These are phyloP conservation scores for Patellifolia procumbens DNA, from an alignment of 179 eudicot species.

Conservation along the genomic window DNA sequence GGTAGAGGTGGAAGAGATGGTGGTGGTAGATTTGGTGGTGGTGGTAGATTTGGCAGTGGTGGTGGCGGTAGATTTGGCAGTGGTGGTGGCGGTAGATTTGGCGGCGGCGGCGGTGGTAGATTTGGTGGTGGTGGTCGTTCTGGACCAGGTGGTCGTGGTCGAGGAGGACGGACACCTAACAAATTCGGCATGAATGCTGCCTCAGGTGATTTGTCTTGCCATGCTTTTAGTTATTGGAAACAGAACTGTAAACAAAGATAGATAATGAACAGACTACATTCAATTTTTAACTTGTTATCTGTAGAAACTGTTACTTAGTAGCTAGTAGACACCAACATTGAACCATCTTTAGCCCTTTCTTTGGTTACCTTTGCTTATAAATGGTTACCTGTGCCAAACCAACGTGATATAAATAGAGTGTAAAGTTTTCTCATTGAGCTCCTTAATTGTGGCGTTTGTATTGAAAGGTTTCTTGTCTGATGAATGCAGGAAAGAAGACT, in stretches of 20 bases:
- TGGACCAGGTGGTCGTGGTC: not conserved
- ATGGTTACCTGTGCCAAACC: too few relatives aligned
- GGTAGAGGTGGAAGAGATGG: constrained; percentile 8
- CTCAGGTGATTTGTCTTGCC: not conserved
- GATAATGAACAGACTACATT: too few relatives aligned
- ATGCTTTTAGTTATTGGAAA: too few relatives aligned
- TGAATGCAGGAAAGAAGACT: constrained; percentile 13
- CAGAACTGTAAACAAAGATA: too few relatives aligned
- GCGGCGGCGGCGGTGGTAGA: constrained; percentile 4
- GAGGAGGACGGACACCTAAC: not conserved
- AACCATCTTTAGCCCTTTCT: too few relatives aligned
- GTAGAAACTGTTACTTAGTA: too few relatives aligned
- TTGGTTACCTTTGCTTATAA: too few relatives aligned
- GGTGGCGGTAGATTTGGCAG: not conserved
- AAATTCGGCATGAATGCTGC: constrained; percentile 3
- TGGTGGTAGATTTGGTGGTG: constrained; percentile 23
- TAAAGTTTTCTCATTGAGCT: too few relatives aligned
- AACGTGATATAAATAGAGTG: too few relatives aligned
- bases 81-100: constrained; percentile 8
- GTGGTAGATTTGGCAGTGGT: too few relatives aligned
- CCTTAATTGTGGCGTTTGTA: not conserved
- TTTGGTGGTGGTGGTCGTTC: not conserved
- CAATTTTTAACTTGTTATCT: too few relatives aligned
- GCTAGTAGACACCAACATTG: too few relatives aligned
- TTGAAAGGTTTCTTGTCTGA: not conserved